Evolutionary conservation across 306 rosid species (phyloP).

Genomic region (Hylodesmum podocarpum): DNA sequence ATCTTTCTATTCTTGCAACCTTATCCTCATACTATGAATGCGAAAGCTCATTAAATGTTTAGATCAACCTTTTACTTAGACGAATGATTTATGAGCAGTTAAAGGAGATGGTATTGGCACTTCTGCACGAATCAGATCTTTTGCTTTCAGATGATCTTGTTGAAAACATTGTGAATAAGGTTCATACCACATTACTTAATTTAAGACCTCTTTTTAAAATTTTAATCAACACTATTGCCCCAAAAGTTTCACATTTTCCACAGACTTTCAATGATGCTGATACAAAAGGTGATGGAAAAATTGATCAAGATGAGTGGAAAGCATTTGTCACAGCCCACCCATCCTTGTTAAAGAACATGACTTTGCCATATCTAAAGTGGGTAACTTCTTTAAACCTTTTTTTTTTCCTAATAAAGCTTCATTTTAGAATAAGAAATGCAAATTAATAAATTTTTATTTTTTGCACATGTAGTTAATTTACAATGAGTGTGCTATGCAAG

Average conservation of each 20-base stretch:
- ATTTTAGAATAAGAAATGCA: too few species aligned
- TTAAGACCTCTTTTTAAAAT: neutral
- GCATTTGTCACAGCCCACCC: conserved; percentile 66
- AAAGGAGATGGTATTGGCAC: conserved; percentile 85
- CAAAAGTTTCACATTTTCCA: neutral
- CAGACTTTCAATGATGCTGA: conserved; percentile 82
- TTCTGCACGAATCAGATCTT: conserved; percentile 77
- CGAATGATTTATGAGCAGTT: conserved; percentile 47
- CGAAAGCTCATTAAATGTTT: neutral
- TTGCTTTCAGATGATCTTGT: conserved; percentile 71
- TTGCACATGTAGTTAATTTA: too few species aligned
- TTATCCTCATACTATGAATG: neutral
- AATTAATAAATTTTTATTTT: too few species aligned
- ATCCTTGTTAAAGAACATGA: conserved; percentile 83
- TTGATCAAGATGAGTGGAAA: conserved; percentile 92
- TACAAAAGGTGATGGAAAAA: conserved; percentile 70
- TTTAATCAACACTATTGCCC: too few species aligned
- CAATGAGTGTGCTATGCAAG: neutral
- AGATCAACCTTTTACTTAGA: neutral
- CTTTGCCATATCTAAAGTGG: conserved; percentile 78
- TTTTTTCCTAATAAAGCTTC: neutral
- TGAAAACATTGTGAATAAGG: conserved; percentile 79
- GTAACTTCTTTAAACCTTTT: too few species aligned
- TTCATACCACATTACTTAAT: neutral
- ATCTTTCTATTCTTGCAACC: neutral